Evolutionary conservation across 2,329 filamentous ascomycete species (phyloP).

Genomic region (Chaetothyriales sp.): DNA sequence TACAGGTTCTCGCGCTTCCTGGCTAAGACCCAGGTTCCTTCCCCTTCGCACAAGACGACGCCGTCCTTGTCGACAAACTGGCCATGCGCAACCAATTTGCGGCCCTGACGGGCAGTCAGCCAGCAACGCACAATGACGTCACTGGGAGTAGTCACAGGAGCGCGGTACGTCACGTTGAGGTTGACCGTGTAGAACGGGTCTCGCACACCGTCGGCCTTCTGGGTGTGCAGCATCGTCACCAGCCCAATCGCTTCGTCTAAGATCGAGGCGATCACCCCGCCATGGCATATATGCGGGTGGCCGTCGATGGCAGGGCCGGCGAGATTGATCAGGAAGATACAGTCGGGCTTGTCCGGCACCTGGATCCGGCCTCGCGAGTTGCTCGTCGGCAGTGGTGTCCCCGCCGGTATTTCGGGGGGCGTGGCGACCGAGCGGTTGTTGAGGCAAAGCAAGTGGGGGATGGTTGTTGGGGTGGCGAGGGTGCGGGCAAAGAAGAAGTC

Average conservation of each 20-base stretch:
- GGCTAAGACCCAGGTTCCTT: slow-evolving; percentile 16
- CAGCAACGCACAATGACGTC: slow-evolving; percentile 15
- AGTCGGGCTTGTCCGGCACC: slow-evolving; percentile 22
- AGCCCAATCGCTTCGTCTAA: slow-evolving; percentile 34
- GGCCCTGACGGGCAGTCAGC: slow-evolving; percentile 14
- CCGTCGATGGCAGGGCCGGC: slow-evolving; percentile 26
- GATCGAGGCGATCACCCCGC: slow-evolving; percentile 28
- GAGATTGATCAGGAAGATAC: slow-evolving; percentile 26
- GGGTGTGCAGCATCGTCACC: slow-evolving; percentile 23
- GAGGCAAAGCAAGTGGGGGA: slow-evolving; percentile 29
- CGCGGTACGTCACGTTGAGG: slow-evolving; percentile 16
- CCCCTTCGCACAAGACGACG: slow-evolving; percentile 15
- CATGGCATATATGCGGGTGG: slow-evolving; percentile 28
- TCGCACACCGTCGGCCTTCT: slow-evolving; percentile 8
- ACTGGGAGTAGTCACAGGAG: slow-evolving; percentile 13
- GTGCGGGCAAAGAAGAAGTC: slow-evolving; percentile 31
- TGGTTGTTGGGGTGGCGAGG: slow-evolving; percentile 26
- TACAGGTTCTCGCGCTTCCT: slow-evolving; percentile 13
- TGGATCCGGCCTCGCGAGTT: neutral
- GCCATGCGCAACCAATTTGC: slow-evolving; percentile 15
- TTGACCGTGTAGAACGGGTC: slow-evolving; percentile 16
- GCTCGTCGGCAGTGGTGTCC: neutral
- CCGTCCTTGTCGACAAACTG: slow-evolving; percentile 17
- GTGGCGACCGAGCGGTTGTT: slow-evolving; percentile 21
- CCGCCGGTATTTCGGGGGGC: slow-evolving; percentile 14